These are phyloP conservation scores for Plantago ovata DNA, from an alignment of 257 asterid genomes.

Conservation along the genomic window DNA sequence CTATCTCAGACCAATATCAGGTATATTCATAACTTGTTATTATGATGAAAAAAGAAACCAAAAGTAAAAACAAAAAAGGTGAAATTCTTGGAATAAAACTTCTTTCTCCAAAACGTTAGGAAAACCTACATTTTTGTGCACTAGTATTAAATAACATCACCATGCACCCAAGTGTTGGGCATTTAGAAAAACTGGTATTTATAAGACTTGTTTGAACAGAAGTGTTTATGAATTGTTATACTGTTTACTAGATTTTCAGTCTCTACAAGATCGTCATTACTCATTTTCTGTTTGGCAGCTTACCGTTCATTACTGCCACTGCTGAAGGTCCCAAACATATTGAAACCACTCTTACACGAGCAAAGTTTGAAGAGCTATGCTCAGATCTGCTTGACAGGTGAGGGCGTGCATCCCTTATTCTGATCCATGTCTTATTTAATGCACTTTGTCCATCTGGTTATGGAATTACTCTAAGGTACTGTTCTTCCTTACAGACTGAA, in stretches of 20 bases:
- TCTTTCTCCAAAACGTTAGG: too few relatives aligned
- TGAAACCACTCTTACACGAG: constrained; percentile 88
- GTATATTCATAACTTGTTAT: constrained; percentile 24
- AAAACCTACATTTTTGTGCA: too few relatives aligned
- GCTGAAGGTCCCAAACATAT: constrained; percentile 99
- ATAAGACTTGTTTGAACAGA: too few relatives aligned
- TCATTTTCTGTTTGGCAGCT: constrained; percentile 35
- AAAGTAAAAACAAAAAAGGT: too few relatives aligned
- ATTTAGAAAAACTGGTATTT: too few relatives aligned
- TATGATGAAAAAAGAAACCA: too few relatives aligned
- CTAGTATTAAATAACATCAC: too few relatives aligned
- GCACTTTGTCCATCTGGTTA: background rate
- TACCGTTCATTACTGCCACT: constrained; percentile 98
- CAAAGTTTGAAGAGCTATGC: constrained; percentile 90
- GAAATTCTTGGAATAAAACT: too few relatives aligned
- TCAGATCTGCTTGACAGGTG: constrained; percentile 94
- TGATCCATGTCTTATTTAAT: background rate
- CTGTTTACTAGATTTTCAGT: background rate
- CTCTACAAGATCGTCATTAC: constrained; percentile 6
- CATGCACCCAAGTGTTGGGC: too few relatives aligned
- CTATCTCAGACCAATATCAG: constrained; percentile 87
- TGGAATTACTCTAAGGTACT: background rate
- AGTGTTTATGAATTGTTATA: too few relatives aligned
- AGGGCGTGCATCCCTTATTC: constrained; percentile 5
- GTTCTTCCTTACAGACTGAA: constrained; percentile 47